Evolutionary conservation across 257 asterid species (phyloP), one percentile per base, ranked within the genome.

Genomic region (Echites panduratus): DNA sequence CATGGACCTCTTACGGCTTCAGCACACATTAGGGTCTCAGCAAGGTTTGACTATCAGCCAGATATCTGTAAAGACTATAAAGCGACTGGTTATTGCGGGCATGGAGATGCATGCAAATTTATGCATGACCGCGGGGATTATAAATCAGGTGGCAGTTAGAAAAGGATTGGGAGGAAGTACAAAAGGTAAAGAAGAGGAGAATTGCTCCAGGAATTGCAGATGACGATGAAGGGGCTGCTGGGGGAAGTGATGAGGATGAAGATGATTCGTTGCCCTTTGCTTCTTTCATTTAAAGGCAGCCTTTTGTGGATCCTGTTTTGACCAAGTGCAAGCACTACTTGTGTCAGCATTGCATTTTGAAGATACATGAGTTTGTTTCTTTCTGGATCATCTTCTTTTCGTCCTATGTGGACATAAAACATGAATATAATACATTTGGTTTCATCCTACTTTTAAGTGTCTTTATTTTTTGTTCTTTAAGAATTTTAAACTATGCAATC

Each of bases 51-150:
- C 66, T 95, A 92, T 81, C 99, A 95, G 86, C 99, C 97, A 0
- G 98, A 95, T 73, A 90, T 95, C 48, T 95, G 98, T 66, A 95
- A 95, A 78, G 99, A 95, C 77, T 89, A 92, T 78, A 92, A 95
- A 72, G 98, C 92, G 81, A 95, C 97, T 13, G 97, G 99, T 38
- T 92, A 92, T 77, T 95, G 98, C 82, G 99, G 99, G 57, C 92
- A 95, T 72, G 99, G 98, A 22, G 98, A 95, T 84, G 77, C 98
- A 0, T 92, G 98, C 79, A 95, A 95, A 84, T 92, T 95, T 79
- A 87, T 92, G 99, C 98, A 95, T 67, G 98, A 92, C 73, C 85
- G 98, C 0, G 99, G 99, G 40, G 99, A 92, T 78, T 95, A 95
- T 73, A 90, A 92, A 84, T 78, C 96, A 1, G 99, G 20, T 95